Percentiles rank a stretch among this genome's conserved stretches.
Conservation (phyloP, 345 rosid species). For the Cardamine resedifolia region DNA sequence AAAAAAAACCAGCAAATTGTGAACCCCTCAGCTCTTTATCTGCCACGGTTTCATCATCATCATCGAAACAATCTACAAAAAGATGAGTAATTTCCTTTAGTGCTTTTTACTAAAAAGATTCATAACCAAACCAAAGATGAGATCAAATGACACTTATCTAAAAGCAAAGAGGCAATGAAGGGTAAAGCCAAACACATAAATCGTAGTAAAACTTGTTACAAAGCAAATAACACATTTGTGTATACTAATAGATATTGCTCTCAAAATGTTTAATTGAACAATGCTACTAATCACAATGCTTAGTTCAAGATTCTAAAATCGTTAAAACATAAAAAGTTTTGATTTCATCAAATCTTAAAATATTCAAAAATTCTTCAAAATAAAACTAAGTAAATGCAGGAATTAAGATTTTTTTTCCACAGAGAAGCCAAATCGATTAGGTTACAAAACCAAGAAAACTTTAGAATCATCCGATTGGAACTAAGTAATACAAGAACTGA, state of each 20-base stretch:
- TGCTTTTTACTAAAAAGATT: background rate
- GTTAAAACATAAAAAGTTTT: background rate
- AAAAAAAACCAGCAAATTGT: background rate
- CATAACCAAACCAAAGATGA: background rate
- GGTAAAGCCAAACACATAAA: background rate
- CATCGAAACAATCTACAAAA: constrained; percentile 26
- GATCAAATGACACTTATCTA: background rate
- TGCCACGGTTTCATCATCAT: constrained; percentile 8
- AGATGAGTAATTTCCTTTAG: background rate
- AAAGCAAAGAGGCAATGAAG: background rate
- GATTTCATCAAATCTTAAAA: background rate
- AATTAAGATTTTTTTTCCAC: background rate
- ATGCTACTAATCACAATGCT: background rate
- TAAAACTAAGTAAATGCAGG: background rate
- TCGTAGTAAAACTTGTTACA: background rate
- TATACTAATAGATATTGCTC: background rate
- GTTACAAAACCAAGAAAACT: background rate
- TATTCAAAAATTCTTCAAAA: background rate
- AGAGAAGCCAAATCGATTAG: constrained; percentile 1
- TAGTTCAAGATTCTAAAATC: background rate
- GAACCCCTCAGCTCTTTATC: constrained; percentile 1
- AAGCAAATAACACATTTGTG: background rate
- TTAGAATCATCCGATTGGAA: too few species aligned
- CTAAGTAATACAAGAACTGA: too few species aligned
- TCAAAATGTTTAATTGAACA: constrained; percentile 1